Evolutionary conservation across 371 early-diverging fungal species (phyloP), one percentile per base, ranked within the genome.

Genomic region (Rhizopus sp.): DNA sequence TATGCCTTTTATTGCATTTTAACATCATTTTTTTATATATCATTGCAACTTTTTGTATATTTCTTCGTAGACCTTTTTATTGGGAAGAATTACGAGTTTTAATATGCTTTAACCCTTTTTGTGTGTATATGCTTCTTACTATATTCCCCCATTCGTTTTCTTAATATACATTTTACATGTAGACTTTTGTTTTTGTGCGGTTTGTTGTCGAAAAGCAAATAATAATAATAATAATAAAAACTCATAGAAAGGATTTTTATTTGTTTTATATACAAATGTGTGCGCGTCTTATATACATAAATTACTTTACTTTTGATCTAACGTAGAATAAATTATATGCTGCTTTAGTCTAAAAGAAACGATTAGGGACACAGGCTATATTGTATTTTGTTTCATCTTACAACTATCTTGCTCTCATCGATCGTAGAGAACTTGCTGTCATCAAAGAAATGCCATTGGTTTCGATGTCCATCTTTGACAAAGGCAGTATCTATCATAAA

Each of bases 361-460:
- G 8, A 23, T 1, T 34, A 38, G 32, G 15, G 7, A 46, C 3
- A 4, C 7, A 10, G 16, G 31, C 67, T 78, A 84, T 81, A 66
- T 76, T 39, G n/a, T 33, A 15, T 5, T 17, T 9, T 33, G 13
- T 34, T 33, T 48, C 23, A 39, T 44, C 71, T 70, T 82, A 86
- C 85, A 68, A 79, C 72, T 1, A 90, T 89, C 54, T 86, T 81
- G 23, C 67, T 60, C 66, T 88, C 85, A 42, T 83, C 81, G 35
- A 85, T 84, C 0, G 76, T 77, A 0, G 88, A 85, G 12, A 95
- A 88, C 12, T 93, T 73, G 23, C 94, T 87, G 72, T 98, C 98
- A 70, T 97, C 95, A 80, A 95, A 95, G 54, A 89, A 85, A 68
- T 88, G 90, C 98, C 98, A 98, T 66, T 89, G 83, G 17, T 83